Evolutionary conservation across 306 rosid species (phyloP).

Genomic region (Gastrolobium bilobum): DNA sequence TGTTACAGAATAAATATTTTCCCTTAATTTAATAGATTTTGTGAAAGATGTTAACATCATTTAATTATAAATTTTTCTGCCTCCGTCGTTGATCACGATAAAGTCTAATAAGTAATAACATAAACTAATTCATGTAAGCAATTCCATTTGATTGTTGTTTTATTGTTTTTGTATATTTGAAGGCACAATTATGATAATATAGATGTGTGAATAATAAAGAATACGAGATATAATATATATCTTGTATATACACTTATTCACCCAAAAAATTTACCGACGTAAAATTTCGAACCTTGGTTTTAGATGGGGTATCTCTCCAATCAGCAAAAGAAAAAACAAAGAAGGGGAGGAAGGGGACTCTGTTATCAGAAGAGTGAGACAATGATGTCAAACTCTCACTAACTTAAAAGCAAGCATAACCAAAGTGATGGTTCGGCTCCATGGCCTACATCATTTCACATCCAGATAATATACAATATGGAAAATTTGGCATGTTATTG

Average conservation of each 20-base stretch:
- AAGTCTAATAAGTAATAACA: background rate
- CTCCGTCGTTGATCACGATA: background rate
- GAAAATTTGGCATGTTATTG: constrained; percentile 35
- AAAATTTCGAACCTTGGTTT: background rate
- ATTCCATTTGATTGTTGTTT: background rate
- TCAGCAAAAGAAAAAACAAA: background rate
- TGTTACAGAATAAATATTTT: no score
- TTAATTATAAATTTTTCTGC: no score
- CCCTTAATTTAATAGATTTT: no score
- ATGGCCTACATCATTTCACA: constrained; percentile 32
- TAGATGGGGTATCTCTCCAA: background rate
- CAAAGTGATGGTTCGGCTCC: background rate
- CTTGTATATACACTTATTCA: background rate
- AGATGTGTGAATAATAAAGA: background rate
- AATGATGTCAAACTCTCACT: background rate
- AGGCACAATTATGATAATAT: no score
- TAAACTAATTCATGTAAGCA: background rate
- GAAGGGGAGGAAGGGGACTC: background rate
- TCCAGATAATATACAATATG: constrained; percentile 22
- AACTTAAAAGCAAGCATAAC: background rate
- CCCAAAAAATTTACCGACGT: background rate
- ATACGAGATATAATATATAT: constrained; percentile 2
- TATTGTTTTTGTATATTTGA: no score
- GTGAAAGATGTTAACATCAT: no score
- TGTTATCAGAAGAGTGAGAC: background rate